phyloP scores from a whole-genome alignment of 169 alveolate species.

The Eimeria necatrix region DNA sequence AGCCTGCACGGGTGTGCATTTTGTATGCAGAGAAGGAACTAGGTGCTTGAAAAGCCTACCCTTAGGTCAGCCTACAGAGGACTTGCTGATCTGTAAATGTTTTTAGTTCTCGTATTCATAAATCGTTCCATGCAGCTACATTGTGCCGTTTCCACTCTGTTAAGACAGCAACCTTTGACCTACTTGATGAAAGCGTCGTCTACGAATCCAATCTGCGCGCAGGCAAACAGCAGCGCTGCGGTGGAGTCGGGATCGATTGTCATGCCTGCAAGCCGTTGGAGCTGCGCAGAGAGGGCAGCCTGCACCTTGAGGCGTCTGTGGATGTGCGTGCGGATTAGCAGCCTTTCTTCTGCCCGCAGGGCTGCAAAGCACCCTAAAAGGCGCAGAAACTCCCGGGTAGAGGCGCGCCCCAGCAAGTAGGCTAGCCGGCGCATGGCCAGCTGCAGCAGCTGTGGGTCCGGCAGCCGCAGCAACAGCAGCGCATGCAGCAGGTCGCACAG shows the following conservation, averaged over 20 bases:
- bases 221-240: slow-evolving; percentile 68
- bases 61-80: no score
- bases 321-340: slow-evolving; percentile 73
- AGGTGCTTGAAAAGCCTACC: no score
- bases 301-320: slow-evolving; percentile 76
- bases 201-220: slow-evolving; percentile 73
- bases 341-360: slow-evolving; percentile 57
- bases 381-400: slow-evolving; percentile 63
- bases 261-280: slow-evolving; percentile 50
- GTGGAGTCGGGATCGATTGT: slow-evolving; percentile 32
- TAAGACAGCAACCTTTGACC: background rate
- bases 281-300: slow-evolving; percentile 60
- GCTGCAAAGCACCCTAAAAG: slow-evolving; percentile 71
- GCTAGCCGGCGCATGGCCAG: slow-evolving; percentile 64
- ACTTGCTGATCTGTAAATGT: no score
- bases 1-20: background rate
- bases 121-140: no score
- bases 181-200: slow-evolving; percentile 70
- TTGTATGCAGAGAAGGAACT: background rate
- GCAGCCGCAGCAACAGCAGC: slow-evolving; percentile 58
- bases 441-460: slow-evolving; percentile 75
- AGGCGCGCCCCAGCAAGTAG: slow-evolving; percentile 24
- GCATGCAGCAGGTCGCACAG: slow-evolving; percentile 78
- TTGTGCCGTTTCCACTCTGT: no score
- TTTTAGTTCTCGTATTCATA: no score